phyloP scores from a whole-genome alignment of 1,284 basidiomycete species.

The Cutaneotrichosporon sp. region DNA sequence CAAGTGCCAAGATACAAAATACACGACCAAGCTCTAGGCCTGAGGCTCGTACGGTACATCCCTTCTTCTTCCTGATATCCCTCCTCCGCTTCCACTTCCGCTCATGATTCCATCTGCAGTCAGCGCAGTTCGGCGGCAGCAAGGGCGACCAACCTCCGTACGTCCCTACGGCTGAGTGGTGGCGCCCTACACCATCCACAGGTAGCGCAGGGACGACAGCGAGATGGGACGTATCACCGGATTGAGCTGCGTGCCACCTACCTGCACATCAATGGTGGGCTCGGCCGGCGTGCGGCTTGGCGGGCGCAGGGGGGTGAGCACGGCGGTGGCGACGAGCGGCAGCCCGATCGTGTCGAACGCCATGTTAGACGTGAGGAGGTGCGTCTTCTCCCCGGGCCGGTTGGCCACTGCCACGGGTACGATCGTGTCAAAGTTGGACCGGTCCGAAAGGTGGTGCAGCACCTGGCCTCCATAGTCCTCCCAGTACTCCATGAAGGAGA shows the following conservation, averaged over 20 bases:
- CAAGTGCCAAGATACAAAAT: slow-evolving; percentile 1
- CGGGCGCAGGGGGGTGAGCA: slow-evolving; percentile 17
- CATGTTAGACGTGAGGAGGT: slow-evolving; percentile 18
- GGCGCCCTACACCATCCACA: slow-evolving; percentile 18
- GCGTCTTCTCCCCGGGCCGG: slow-evolving; percentile 12
- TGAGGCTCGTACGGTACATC: neutral
- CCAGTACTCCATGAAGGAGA: slow-evolving; percentile 24
- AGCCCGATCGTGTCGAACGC: slow-evolving; percentile 25
- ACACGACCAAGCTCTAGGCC: neutral
- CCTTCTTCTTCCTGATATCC: neutral
- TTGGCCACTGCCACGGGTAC: slow-evolving; percentile 15
- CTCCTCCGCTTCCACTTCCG: neutral
- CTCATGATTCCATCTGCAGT: slow-evolving; percentile 3
- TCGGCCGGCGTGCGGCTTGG: slow-evolving; percentile 5
- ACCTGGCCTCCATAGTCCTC: slow-evolving; percentile 23
- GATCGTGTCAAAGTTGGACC: slow-evolving; percentile 18
- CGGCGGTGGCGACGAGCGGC: slow-evolving; percentile 20
- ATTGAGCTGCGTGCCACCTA: slow-evolving; percentile 22
- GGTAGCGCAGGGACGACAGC: slow-evolving; percentile 18
- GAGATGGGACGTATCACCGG: slow-evolving; percentile 21
- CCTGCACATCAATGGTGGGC: slow-evolving; percentile 25
- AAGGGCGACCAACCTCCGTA: slow-evolving; percentile 11
- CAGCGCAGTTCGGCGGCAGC: neutral
- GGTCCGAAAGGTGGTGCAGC: slow-evolving; percentile 18
- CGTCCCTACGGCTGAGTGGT: slow-evolving; percentile 3